Conservation (phyloP, 2,329 filamentous ascomycete species). For the Metarhizium robertsii region DNA sequence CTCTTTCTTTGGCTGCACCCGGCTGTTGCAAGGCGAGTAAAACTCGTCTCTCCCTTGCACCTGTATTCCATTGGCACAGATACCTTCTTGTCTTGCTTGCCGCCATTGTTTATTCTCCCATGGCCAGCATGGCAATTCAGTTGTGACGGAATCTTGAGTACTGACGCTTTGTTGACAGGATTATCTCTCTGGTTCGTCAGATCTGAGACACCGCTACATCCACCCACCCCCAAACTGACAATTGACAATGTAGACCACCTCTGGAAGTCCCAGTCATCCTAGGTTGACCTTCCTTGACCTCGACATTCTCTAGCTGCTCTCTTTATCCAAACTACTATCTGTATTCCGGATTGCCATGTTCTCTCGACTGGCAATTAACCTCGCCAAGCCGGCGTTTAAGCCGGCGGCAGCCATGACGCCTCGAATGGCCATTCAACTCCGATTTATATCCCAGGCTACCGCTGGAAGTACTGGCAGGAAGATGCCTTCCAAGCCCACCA, state of each 20-base stretch:
- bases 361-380: conserved; percentile 42
- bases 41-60: background rate
- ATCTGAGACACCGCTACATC: conserved; percentile 26
- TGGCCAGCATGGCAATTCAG: background rate
- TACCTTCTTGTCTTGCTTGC: background rate
- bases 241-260: conserved; percentile 26
- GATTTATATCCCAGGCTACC: conserved; percentile 25
- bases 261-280: conserved; percentile 30
- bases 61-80: background rate
- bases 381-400: conserved; percentile 43
- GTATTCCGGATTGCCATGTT: conserved; percentile 40
- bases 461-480: conserved; percentile 61
- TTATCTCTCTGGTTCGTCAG: conserved; percentile 62
- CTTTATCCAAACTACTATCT: background rate
- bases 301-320: background rate
- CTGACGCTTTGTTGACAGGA: conserved; percentile 46
- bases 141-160: conserved; percentile 7
- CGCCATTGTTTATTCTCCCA: background rate
- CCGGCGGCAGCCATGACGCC: conserved; percentile 29
- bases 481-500: conserved; percentile 49
- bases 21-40: background rate
- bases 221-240: conserved; percentile 10
- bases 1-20: background rate
- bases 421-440: conserved; percentile 30
- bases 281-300: conserved; percentile 6